These are phyloP conservation scores for Cajanus cajan DNA, from an alignment of 306 rosid genomes.

Conservation along the genomic window DNA sequence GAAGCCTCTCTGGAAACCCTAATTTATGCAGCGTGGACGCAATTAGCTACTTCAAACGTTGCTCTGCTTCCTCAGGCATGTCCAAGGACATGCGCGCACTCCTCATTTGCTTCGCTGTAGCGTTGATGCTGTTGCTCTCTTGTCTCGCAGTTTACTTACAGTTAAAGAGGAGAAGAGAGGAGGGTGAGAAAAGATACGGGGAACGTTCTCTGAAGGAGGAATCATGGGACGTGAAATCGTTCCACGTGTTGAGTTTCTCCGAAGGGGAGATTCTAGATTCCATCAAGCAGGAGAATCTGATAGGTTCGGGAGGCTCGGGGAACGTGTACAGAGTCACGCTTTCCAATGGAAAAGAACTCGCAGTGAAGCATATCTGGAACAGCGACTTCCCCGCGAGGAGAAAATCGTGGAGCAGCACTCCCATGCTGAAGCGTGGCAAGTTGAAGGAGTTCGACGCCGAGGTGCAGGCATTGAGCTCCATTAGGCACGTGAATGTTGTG, in stretches of 20 bases:
- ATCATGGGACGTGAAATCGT: conserved; percentile 86
- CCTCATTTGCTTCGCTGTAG: conserved; percentile 49
- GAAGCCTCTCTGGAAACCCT: conserved; percentile 72
- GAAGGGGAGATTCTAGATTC: conserved; percentile 90
- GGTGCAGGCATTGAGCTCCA: conserved; percentile 76
- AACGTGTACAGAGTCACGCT: conserved; percentile 72
- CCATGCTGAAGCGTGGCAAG: conserved; percentile 52
- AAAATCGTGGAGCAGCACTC: conserved; percentile 43
- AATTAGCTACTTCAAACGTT: conserved; percentile 43
- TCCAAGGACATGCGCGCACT: conserved; percentile 50
- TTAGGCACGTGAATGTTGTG: conserved; percentile 94
- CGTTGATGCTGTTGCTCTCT: conserved; percentile 29
- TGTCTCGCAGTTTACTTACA: conserved; percentile 36
- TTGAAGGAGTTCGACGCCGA: conserved; percentile 78
- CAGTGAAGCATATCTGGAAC: conserved; percentile 94
- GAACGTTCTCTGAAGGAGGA: conserved; percentile 69
- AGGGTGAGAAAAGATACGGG: conserved; percentile 31
- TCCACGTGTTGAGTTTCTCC: conserved; percentile 73
- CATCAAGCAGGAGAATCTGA: conserved; percentile 74
- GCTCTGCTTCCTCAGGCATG: conserved; percentile 43
- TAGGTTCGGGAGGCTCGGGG: conserved; percentile 93
- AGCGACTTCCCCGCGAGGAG: conserved; percentile 30
- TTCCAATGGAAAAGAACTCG: conserved; percentile 70
- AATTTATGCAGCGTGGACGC: conserved; percentile 55
- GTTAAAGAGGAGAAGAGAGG: conserved; percentile 34